These are phyloP conservation scores for Trichothecium roseum DNA, from an alignment of 2,329 filamentous ascomycete genomes.

Conservation along the genomic window DNA sequence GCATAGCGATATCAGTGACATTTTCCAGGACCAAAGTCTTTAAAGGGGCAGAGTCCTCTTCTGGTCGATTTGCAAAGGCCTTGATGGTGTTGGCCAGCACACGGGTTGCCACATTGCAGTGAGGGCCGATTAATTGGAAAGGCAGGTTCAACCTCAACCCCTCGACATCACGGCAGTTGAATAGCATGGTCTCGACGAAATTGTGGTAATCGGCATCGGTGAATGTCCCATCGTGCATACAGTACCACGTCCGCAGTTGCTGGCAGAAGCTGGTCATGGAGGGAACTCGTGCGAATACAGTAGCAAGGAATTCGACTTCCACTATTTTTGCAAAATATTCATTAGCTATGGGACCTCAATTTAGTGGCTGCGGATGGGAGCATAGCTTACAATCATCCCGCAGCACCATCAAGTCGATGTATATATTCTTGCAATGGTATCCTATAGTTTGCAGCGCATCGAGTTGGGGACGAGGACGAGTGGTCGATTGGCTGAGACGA, in stretches of 20 bases:
- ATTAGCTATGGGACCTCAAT: constrained; percentile 7
- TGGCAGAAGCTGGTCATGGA: constrained; percentile 34
- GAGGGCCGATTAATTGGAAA: constrained; percentile 35
- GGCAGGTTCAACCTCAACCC: constrained; percentile 40
- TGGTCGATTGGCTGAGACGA: constrained; percentile 28
- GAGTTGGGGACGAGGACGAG: constrained; percentile 20
- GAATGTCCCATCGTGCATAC: constrained; percentile 37
- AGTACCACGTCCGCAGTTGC: constrained; percentile 32
- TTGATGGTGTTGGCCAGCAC: constrained; percentile 43
- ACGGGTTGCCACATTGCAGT: constrained; percentile 35
- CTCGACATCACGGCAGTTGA: constrained; percentile 31
- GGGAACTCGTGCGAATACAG: constrained; percentile 33
- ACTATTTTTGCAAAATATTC: constrained; percentile 22
- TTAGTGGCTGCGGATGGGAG: background rate
- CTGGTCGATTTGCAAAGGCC: constrained; percentile 31
- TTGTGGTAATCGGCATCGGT: constrained; percentile 36
- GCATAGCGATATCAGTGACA: constrained; percentile 35
- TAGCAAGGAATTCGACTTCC: constrained; percentile 36
- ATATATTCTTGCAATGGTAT: constrained; percentile 36
- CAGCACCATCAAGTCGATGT: constrained; percentile 41
- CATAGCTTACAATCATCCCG: constrained; percentile 35
- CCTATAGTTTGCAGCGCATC: constrained; percentile 34
- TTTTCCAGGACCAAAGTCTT: constrained; percentile 39
- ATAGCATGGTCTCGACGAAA: constrained; percentile 30
- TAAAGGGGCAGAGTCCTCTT: constrained; percentile 30